These are phyloP conservation scores for Colletotrichum sp. DNA, from an alignment of 2,329 filamentous ascomycete species.

Conservation along the genomic window DNA sequence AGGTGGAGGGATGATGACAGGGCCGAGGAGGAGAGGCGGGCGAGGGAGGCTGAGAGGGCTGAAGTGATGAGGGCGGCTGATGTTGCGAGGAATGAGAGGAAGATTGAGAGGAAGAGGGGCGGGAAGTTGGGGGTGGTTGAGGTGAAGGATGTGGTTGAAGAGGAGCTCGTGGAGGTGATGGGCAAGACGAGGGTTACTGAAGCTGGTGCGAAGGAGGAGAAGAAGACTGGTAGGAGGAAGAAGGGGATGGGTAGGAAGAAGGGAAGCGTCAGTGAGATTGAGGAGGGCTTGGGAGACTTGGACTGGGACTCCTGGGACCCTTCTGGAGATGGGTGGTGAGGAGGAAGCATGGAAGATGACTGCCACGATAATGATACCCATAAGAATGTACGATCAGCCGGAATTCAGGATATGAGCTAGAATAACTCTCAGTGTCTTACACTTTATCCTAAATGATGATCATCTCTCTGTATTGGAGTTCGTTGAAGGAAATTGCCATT, in stretches of 20 bases:
- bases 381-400: not conserved
- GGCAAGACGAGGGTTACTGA: not conserved
- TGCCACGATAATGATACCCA: not conserved
- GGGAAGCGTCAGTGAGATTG: not conserved
- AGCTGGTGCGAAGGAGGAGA: not conserved
- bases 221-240: not conserved
- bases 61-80: not conserved
- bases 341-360: not conserved
- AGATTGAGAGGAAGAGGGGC: not conserved
- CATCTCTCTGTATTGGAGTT: no score
- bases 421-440: no score
- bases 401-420: no score
- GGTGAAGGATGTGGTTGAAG: not conserved
- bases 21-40: not conserved
- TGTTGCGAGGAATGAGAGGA: not conserved
- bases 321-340: not conserved
- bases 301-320: not conserved
- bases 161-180: not conserved
- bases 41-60: not conserved
- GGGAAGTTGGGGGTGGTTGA: not conserved
- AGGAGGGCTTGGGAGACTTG: not conserved
- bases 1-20: not conserved
- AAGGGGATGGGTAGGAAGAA: not conserved
- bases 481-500: no score
- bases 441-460: no score